Evolutionary conservation across 75 land plant species (phyloP), one percentile per base, ranked within the genome.

Genomic region (Pinus tabuliformis): DNA sequence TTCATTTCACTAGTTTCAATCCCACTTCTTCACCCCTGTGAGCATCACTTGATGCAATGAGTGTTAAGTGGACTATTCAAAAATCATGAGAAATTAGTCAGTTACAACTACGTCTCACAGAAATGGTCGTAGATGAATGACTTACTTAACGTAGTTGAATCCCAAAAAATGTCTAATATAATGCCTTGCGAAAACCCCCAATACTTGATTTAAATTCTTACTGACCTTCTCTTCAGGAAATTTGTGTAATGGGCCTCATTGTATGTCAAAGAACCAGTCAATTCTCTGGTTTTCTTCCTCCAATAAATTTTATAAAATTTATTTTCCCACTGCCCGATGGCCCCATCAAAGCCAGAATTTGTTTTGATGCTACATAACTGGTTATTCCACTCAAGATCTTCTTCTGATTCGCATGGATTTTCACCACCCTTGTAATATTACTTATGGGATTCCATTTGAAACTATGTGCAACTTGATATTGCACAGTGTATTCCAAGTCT

Each of bases 261-360:
- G 84, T 88, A 95, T 62, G 89, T 91, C 0, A 95, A 73, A 1
- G 56, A 83, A 24, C 98, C 96, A 21, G 80, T 78, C 57, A 95
- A 80, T 64, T 5, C 83, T 86, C 15, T 75, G 83, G 60, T 64
- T 93, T 52, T 78, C 96, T 82, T n/a, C 94, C 96, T 24, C 92
- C 92, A 17, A 95, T 66, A n/a, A 89, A 77, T 74, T 87, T 95
- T 49, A 95, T 76, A 36, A 95, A 62, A 1, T 92, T 95, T n/a
- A 94, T 95, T 77, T 95, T 95, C 1, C 98, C 98, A 84, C 98
- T 95, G 0, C 98, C 96, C 15, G 96, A 93, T 65, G 98, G 92
- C 24, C 98, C 98, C 96, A 95, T 95, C 58, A 95, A 73, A 16
- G 96, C 98, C 20, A 95, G 87, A 66, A 95, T 86, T 76, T 95